Base-by-base conservation (phyloP, 2,329 filamentous ascomycete genomes). In the Chaetomium sp. region DNA sequence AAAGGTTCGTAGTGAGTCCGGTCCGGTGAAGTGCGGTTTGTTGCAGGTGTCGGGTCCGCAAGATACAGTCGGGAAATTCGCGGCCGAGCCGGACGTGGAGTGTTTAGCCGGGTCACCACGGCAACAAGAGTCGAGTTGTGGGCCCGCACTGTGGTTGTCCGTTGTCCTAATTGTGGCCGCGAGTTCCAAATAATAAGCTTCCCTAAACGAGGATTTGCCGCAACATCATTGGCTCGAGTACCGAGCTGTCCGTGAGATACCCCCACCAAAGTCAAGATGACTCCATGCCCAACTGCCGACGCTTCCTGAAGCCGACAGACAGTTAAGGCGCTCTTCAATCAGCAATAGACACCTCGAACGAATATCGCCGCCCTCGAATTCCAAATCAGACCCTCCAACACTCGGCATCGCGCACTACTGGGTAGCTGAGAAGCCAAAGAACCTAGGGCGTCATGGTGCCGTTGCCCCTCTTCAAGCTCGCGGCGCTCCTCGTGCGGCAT, bases 401-500 rank as follows among this genome's bases (percentile, higher is more conserved):
- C 16, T 42, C 16, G 16, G 38, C 38, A 42, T 42, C 38, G 42
- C 56, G 8, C 12, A 9, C 9, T 27, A 23, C 4, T 35, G 33
- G 50, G 49, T 45, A 29, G 23, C 9, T 21, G 21, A 50, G 16
- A 27, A 58, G 38, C 51, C 49, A 55, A 31, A 27, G 38, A 51
- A 54, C 47, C 23, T 21, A 29, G n/a, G 8, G 49, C 69, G 71
- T 67, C 61, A 89, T 90, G 87, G 87, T 89, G 53, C 82, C 86
- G 63, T 79, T 90, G 47, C 87, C 87, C 23, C 79, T 90, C 21
- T 90, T 90, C 77, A 90, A 90, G 78, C 84, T 89, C 69, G 87
- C 83, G 25, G 76, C 86, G 63, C 80, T 89, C 55, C 87, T 89
- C 69, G 80, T 89, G 72, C 83, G 85, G 70, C 87, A 89, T 73